phyloP scores from a whole-genome alignment of 2,329 filamentous ascomycete genomes.

The Coleophoma crateriformis region DNA sequence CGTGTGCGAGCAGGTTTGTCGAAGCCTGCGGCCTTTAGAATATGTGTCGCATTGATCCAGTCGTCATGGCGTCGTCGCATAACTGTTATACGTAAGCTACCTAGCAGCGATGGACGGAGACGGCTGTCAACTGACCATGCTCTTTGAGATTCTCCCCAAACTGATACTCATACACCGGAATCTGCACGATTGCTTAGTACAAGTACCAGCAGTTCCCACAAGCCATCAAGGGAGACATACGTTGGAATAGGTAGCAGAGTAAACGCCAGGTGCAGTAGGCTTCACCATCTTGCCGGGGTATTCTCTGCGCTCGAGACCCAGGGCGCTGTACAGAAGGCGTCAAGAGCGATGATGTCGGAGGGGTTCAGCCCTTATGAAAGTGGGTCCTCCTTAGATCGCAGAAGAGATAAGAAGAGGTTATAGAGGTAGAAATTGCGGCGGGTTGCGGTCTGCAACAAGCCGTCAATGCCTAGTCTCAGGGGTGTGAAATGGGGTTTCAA shows the following conservation, averaged over 20 bases:
- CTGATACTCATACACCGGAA: conserved; percentile 92
- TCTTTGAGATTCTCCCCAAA: conserved; percentile 71
- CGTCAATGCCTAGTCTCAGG: too few relatives aligned
- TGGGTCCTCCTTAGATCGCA: too few relatives aligned
- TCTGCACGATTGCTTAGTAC: conserved; percentile 43
- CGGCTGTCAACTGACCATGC: conserved; percentile 47
- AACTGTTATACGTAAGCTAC: conserved; percentile 31
- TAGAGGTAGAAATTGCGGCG: too few relatives aligned
- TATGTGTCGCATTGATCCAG: conserved; percentile 99
- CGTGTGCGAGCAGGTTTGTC: conserved; percentile 94
- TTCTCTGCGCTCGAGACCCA: too few relatives aligned
- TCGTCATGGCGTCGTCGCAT: conserved; percentile 92
- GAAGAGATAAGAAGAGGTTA: too few relatives aligned
- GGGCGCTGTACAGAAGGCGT: too few relatives aligned
- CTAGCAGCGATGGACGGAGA: not conserved
- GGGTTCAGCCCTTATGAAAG: too few relatives aligned
- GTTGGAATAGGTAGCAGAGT: conserved; percentile 65
- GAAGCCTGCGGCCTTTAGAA: conserved; percentile 92
- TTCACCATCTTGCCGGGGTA: conserved; percentile 23
- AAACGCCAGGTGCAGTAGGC: conserved; percentile 37
- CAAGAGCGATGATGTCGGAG: too few relatives aligned
- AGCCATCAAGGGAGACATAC: conserved; percentile 34
- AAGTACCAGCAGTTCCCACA: not conserved
- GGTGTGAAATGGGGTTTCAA: too few relatives aligned
- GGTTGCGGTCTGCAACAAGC: too few relatives aligned